phyloP scores from a whole-genome alignment of 2,329 filamentous ascomycete genomes.

The Mollisia scopiformis region DNA sequence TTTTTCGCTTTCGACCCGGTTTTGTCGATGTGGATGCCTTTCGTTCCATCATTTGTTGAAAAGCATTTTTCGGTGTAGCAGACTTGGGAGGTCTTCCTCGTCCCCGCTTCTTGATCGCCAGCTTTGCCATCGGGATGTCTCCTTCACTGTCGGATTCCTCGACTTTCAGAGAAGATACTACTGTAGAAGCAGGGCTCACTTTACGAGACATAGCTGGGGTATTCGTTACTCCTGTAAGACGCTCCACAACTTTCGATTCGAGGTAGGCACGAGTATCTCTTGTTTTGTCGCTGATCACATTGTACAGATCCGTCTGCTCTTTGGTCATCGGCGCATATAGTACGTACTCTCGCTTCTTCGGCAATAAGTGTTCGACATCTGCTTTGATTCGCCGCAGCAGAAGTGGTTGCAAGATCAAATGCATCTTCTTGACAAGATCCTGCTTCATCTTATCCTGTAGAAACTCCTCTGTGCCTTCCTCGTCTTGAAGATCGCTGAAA shows the following conservation, averaged over 20 bases:
- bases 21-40: slow-evolving; percentile 7
- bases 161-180: slow-evolving; percentile 8
- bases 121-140: slow-evolving; percentile 27
- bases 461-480: slow-evolving; percentile 76
- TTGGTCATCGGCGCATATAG: slow-evolving; percentile 89
- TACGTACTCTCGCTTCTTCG: slow-evolving; percentile 95
- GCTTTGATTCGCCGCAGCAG: slow-evolving; percentile 87
- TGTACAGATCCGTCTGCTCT: slow-evolving; percentile 90
- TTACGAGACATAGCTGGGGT: slow-evolving; percentile 40
- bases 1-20: slow-evolving; percentile 60
- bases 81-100: slow-evolving; percentile 17
- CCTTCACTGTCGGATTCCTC: slow-evolving; percentile 34
- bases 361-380: slow-evolving; percentile 88
- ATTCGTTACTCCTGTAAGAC: slow-evolving; percentile 55
- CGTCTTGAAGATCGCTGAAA: slow-evolving; percentile 88
- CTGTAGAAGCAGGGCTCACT: slow-evolving; percentile 8
- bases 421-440: slow-evolving; percentile 83
- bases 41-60: slow-evolving; percentile 45
- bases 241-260: slow-evolving; percentile 76
- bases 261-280: slow-evolving; percentile 73
- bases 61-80: slow-evolving; percentile 43
- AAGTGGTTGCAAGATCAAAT: slow-evolving; percentile 90
- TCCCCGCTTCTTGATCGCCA: slow-evolving; percentile 30
- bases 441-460: slow-evolving; percentile 78
- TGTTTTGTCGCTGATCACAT: slow-evolving; percentile 59